These are phyloP conservation scores for Xylaria telfairii DNA, from an alignment of 495 filamentous ascomycete genomes.

Conservation along the genomic window DNA sequence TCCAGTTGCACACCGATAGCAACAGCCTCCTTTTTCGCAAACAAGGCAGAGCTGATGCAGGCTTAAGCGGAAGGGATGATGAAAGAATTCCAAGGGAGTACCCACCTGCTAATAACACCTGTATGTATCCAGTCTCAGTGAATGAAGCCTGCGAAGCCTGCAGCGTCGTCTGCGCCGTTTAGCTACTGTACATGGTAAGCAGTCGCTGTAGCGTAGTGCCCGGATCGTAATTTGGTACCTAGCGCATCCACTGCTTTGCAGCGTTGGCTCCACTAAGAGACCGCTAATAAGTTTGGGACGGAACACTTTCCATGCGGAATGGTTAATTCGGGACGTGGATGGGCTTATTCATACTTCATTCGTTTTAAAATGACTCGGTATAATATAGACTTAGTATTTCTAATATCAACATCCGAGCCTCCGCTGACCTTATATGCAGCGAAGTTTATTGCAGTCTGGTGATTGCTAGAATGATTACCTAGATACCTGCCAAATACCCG, in stretches of 20 bases:
- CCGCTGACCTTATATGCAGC: neutral
- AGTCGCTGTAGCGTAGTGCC: slow-evolving; percentile 2
- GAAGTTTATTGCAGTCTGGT: neutral
- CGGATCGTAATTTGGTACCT: neutral
- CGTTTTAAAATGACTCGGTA: neutral
- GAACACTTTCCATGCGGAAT: slow-evolving; percentile 13
- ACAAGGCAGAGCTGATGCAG: slow-evolving; percentile 26
- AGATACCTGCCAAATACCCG: neutral
- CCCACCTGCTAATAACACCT: slow-evolving; percentile 28
- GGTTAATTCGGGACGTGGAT: neutral
- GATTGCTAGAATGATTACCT: neutral
- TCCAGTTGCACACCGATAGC: slow-evolving; percentile 20
- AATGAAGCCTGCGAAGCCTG: neutral
- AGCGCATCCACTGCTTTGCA: slow-evolving; percentile 6
- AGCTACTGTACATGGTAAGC: neutral
- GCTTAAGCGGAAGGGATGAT: slow-evolving; percentile 26
- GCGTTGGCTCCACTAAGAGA: slow-evolving; percentile 18
- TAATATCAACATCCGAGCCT: neutral
- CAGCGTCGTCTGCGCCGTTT: neutral
- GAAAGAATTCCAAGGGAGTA: slow-evolving; percentile 29
- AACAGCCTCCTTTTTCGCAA: slow-evolving; percentile 24
- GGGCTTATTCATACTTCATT: neutral
- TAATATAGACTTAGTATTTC: neutral
- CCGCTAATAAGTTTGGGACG: slow-evolving; percentile 3
- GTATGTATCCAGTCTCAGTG: slow-evolving; percentile 16